phyloP scores from a whole-genome alignment of 495 filamentous ascomycete genomes.

The Melanomma pulvis-pyrius region DNA sequence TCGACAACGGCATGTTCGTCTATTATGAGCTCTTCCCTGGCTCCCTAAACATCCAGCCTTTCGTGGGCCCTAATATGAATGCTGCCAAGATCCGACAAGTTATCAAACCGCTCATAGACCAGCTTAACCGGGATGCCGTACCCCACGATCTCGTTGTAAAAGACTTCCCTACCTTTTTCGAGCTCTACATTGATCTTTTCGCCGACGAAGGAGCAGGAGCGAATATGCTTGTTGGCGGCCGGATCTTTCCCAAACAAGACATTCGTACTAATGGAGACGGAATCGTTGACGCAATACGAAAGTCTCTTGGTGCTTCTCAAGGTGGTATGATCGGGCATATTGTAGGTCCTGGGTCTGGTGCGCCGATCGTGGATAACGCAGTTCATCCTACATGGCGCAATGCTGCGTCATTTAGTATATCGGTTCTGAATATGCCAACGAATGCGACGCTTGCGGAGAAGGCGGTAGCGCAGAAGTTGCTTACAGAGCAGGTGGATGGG shows the following conservation, averaged over 20 bases:
- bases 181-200: conserved; percentile 19
- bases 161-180: conserved; percentile 19
- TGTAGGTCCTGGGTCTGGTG: conserved; percentile 14
- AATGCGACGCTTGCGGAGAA: neutral
- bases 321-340: conserved; percentile 17
- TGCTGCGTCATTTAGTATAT: conserved; percentile 10
- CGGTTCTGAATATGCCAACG: neutral
- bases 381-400: conserved; percentile 20
- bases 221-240: conserved; percentile 17
- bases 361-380: conserved; percentile 15
- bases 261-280: conserved; percentile 11
- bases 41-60: conserved; percentile 16
- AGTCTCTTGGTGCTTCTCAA: neutral
- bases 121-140: neutral
- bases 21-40: conserved; percentile 10
- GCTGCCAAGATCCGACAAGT: conserved; percentile 13
- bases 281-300: conserved; percentile 16
- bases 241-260: conserved; percentile 14
- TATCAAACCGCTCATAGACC: conserved; percentile 21
- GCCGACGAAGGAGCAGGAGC: conserved; percentile 10
- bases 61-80: conserved; percentile 21
- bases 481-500: conserved; percentile 14
- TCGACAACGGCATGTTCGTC: conserved; percentile 25
- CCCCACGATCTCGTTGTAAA: neutral
- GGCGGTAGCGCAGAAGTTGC: neutral